phyloP scores from a whole-genome alignment of 2,329 filamentous ascomycete species.

The Metarhizium humberi region DNA sequence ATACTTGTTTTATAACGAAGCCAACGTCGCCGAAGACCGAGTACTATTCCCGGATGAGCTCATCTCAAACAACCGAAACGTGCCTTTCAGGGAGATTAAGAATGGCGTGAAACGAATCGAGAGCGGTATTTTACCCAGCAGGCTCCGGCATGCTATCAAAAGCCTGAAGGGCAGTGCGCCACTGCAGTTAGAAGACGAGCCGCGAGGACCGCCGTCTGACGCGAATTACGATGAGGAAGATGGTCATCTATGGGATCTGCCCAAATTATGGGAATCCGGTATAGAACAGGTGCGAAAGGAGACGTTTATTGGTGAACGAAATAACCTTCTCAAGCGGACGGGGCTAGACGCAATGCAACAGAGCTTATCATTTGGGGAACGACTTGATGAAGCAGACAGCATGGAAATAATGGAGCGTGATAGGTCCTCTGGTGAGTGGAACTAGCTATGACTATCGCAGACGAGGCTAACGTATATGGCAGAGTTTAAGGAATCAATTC shows the following conservation, averaged over 20 bases:
- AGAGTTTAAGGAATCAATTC: slow-evolving; percentile 18
- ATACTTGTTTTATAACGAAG: slow-evolving; percentile 19
- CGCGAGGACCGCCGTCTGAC: background rate
- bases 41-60: slow-evolving; percentile 18
- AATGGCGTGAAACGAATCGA: slow-evolving; percentile 15
- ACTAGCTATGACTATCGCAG: background rate
- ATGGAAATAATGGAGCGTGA: slow-evolving; percentile 18
- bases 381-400: slow-evolving; percentile 6
- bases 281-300: slow-evolving; percentile 8
- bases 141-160: slow-evolving; percentile 6
- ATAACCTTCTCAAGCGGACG: slow-evolving; percentile 1
- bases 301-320: background rate
- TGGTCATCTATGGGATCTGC: slow-evolving; percentile 12
- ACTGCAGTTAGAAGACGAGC: background rate
- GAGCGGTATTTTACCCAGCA: slow-evolving; percentile 7
- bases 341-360: background rate
- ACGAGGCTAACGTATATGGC: background rate
- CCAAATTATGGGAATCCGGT: slow-evolving; percentile 14
- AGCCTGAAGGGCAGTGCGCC: background rate
- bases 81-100: slow-evolving; percentile 13
- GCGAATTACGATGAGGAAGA: slow-evolving; percentile 6
- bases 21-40: slow-evolving; percentile 13
- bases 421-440: slow-evolving; percentile 11
- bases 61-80: slow-evolving; percentile 5
- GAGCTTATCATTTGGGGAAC: slow-evolving; percentile 1